Conservation (phyloP, 352 stramenopile genomes). For the Phytophthora cactorum region DNA sequence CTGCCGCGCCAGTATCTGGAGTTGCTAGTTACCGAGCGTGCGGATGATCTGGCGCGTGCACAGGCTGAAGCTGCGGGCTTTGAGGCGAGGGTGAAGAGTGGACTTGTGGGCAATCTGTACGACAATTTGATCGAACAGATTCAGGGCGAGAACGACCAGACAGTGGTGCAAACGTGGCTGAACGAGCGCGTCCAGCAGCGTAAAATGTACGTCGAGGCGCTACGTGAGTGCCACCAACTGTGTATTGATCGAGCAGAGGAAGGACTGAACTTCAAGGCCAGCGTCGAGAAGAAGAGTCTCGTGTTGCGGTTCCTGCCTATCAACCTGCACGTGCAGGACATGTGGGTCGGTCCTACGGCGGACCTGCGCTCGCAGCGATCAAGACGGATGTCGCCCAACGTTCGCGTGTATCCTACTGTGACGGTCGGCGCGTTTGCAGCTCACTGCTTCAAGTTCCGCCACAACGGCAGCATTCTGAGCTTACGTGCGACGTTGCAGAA, state of each 20-base stretch:
- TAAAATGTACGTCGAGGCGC: conserved; percentile 67
- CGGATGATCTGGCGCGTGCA: conserved; percentile 58
- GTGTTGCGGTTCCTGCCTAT: conserved; percentile 79
- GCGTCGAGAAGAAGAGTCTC: conserved; percentile 84
- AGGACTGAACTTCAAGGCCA: conserved; percentile 83
- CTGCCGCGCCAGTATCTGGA: conserved; percentile 82
- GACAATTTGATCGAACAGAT: conserved; percentile 90
- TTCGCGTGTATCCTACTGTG: conserved; percentile 73
- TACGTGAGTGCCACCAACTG: conserved; percentile 73
- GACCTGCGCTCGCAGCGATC: conserved; percentile 73
- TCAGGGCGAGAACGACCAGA: conserved; percentile 79
- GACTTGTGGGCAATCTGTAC: conserved; percentile 65
- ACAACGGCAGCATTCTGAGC: conserved; percentile 73
- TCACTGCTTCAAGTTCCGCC: conserved; percentile 86
- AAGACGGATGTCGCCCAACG: conserved; percentile 59
- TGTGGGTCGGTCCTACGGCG: conserved; percentile 78
- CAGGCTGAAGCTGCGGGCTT: conserved; percentile 59
- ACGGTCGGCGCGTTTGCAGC: conserved; percentile 84
- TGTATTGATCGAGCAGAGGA: conserved; percentile 73
- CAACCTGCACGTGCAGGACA: conserved; percentile 86
- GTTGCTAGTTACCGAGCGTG: conserved; percentile 58
- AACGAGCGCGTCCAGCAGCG: conserved; percentile 75
- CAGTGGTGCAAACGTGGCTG: conserved; percentile 73
- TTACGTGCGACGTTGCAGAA: conserved; percentile 67
- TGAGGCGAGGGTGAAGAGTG: conserved; percentile 70